Conservation (phyloP, 2,329 filamentous ascomycete species). For the Talaromyces marneffei region DNA sequence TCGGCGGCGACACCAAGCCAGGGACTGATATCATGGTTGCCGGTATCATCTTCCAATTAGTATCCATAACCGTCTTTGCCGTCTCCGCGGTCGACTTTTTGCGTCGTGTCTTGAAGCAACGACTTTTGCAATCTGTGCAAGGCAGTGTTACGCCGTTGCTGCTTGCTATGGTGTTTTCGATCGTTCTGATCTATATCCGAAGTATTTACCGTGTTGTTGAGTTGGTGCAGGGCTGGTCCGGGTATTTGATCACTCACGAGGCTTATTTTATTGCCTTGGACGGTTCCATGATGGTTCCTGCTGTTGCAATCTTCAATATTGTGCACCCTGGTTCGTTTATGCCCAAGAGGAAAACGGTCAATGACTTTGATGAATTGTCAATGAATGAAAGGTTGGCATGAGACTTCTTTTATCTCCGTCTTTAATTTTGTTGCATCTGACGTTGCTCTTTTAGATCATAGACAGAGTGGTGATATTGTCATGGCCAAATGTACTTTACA, state of each 20-base stretch:
- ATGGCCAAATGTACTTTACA: no score
- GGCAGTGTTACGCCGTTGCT: constrained; percentile 29
- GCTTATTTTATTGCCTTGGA: constrained; percentile 47
- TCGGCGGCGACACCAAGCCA: constrained; percentile 42
- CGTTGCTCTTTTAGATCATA: background rate
- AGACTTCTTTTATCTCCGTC: background rate
- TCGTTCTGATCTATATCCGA: constrained; percentile 43
- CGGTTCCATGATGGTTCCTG: constrained; percentile 44
- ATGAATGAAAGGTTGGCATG: constrained; percentile 4
- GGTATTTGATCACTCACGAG: constrained; percentile 48
- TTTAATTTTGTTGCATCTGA: background rate
- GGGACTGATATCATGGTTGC: constrained; percentile 48
- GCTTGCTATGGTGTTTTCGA: constrained; percentile 37
- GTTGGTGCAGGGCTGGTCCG: constrained; percentile 46
- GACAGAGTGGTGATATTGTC: background rate
- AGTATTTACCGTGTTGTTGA: constrained; percentile 49
- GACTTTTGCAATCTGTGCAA: constrained; percentile 21
- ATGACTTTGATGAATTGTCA: constrained; percentile 7
- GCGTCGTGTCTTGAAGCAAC: constrained; percentile 27
- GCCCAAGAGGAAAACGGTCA: constrained; percentile 19
- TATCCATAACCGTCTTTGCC: constrained; percentile 50
- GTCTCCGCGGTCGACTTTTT: constrained; percentile 45
- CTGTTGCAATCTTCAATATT: constrained; percentile 42
- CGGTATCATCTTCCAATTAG: constrained; percentile 55
- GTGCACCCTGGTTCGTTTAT: constrained; percentile 42